phyloP scores from a whole-genome alignment of 805 yeast species.

The Saccharomycopsis malanga region DNA sequence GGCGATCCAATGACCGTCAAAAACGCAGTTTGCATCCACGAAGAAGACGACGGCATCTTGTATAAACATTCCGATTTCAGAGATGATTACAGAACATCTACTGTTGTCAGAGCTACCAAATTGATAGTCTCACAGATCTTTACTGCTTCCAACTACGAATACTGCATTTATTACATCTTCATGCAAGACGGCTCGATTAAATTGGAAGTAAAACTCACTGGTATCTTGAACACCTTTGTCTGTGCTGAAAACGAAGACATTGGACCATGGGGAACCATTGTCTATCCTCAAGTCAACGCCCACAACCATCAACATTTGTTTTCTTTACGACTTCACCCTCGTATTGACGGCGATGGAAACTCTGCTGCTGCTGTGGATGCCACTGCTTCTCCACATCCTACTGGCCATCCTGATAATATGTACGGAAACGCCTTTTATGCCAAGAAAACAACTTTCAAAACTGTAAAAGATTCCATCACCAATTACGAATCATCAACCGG shows the following conservation, averaged over 20 bases:
- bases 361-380: conserved; percentile 68
- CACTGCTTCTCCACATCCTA: conserved; percentile 46
- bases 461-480: conserved; percentile 59
- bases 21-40: conserved; percentile 79
- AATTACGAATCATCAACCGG: conserved; percentile 54
- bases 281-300: conserved; percentile 74
- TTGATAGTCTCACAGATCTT: conserved; percentile 72
- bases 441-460: conserved; percentile 58
- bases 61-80: conserved; percentile 82
- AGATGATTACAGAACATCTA: conserved; percentile 67
- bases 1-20: conserved; percentile 68
- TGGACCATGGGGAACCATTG: conserved; percentile 76
- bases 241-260: conserved; percentile 57
- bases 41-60: conserved; percentile 75
- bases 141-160: conserved; percentile 83
- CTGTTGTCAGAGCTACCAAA: conserved; percentile 69
- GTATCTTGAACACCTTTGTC: conserved; percentile 70
- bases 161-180: conserved; percentile 76
- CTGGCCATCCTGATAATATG: conserved; percentile 63
- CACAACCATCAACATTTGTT: conserved; percentile 85
- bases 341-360: conserved; percentile 75
- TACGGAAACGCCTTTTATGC: conserved; percentile 75
- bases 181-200: conserved; percentile 80
- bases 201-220: conserved; percentile 72
- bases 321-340: conserved; percentile 70